Conservation (phyloP, 2,329 filamentous ascomycete genomes). For the Setomelanomma holmii region DNA sequence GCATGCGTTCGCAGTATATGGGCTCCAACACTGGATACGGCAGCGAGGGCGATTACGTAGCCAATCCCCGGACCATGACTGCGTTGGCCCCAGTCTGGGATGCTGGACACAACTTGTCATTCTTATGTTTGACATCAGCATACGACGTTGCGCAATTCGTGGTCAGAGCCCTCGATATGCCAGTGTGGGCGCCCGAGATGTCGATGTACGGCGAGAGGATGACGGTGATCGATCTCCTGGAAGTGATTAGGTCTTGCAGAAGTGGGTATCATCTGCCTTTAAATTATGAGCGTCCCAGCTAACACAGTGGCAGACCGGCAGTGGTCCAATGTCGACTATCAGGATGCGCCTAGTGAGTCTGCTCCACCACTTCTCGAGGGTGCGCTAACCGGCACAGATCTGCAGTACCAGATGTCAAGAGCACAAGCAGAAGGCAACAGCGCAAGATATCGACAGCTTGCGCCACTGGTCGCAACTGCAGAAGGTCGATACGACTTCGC, state of each 20-base stretch:
- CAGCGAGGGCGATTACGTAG: slow-evolving; percentile 69
- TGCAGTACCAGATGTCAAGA: slow-evolving; percentile 57
- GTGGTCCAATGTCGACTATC: slow-evolving; percentile 48
- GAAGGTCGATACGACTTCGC: slow-evolving; percentile 72
- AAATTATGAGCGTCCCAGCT: slow-evolving; percentile 2
- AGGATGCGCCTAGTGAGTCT: slow-evolving; percentile 52
- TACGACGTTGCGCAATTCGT: slow-evolving; percentile 75
- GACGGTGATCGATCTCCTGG: slow-evolving; percentile 66
- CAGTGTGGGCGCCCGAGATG: slow-evolving; percentile 72
- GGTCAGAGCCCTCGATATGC: slow-evolving; percentile 70
- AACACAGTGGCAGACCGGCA: slow-evolving; percentile 31
- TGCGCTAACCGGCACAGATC: slow-evolving; percentile 29
- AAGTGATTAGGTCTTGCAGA: slow-evolving; percentile 51
- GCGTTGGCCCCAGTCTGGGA: slow-evolving; percentile 69
- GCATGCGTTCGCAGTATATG: slow-evolving; percentile 66
- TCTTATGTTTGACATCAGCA: slow-evolving; percentile 71
- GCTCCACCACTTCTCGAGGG: not conserved
- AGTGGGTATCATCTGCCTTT: slow-evolving; percentile 20
- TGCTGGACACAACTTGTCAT: slow-evolving; percentile 50
- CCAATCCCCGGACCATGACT: slow-evolving; percentile 64
- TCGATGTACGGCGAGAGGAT: slow-evolving; percentile 72
- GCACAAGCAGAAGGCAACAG: slow-evolving; percentile 44
- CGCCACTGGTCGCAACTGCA: slow-evolving; percentile 71
- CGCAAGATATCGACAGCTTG: slow-evolving; percentile 53
- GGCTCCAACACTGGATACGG: slow-evolving; percentile 63